Evolutionary conservation across 352 stramenopile species (phyloP).

Genomic region (Globisporangium okanoganense): DNA sequence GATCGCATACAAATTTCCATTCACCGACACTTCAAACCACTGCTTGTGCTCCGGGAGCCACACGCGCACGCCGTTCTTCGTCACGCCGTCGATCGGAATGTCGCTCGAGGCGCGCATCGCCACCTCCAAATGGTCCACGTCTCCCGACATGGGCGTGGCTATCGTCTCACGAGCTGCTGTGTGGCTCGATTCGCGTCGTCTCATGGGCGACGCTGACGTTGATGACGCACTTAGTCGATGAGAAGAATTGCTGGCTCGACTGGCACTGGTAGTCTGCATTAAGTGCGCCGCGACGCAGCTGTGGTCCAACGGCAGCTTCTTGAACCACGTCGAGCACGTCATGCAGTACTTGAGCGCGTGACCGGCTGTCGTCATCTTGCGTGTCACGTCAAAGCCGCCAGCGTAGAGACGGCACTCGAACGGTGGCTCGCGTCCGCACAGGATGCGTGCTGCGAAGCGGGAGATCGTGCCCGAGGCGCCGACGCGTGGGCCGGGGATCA

Average conservation of each 20-base stretch:
- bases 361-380: constrained; percentile 50
- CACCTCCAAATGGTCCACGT: constrained; percentile 42
- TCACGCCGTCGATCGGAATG: constrained; percentile 63
- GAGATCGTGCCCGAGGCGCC: constrained; percentile 75
- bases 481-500: constrained; percentile 70
- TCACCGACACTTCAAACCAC: constrained; percentile 82
- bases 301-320: constrained; percentile 36
- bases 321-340: constrained; percentile 46
- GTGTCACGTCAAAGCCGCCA: constrained; percentile 57
- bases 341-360: constrained; percentile 67
- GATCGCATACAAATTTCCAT: constrained; percentile 70
- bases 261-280: constrained; percentile 8
- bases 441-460: constrained; percentile 61
- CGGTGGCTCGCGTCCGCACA: constrained; percentile 52
- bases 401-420: constrained; percentile 68
- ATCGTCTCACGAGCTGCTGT: neutral
- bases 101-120: constrained; percentile 29
- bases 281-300: constrained; percentile 35
- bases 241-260: neutral
- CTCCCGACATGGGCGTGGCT: constrained; percentile 20
- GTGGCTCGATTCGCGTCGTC: constrained; percentile 4
- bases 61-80: constrained; percentile 78
- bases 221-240: neutral
- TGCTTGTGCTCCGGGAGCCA: constrained; percentile 69
- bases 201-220: neutral